phyloP scores from a whole-genome alignment of 179 eudicot genomes.

The Silene vulgaris region DNA sequence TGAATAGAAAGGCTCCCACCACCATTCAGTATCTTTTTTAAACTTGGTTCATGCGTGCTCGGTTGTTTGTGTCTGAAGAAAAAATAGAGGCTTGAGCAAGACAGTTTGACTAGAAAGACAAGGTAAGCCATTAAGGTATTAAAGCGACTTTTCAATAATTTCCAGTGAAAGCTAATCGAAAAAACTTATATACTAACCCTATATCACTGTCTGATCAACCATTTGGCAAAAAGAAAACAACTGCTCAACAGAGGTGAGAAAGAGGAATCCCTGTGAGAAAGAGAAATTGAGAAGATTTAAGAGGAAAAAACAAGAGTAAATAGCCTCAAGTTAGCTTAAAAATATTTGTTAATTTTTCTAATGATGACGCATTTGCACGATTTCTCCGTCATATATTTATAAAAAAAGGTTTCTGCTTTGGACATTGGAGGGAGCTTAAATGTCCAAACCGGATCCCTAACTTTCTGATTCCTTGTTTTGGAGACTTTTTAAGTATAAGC shows the following conservation, averaged over 20 bases:
- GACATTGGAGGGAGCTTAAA: too few species aligned
- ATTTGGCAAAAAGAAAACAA: not conserved
- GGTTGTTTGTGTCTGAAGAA: slow-evolving; percentile 38
- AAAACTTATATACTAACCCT: not conserved
- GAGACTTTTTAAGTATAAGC: too few species aligned
- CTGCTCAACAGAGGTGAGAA: not conserved
- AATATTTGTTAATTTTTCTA: too few species aligned
- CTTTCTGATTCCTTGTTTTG: too few species aligned
- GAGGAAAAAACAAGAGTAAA: not conserved
- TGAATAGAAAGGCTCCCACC: slow-evolving; percentile 70
- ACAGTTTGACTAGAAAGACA: not conserved
- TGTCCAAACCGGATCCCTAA: too few species aligned
- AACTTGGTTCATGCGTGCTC: slow-evolving; percentile 27
- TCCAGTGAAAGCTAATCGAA: not conserved
- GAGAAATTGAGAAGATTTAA: not conserved
- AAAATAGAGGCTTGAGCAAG: not conserved
- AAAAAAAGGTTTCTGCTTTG: too few species aligned
- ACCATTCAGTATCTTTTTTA: slow-evolving; percentile 76
- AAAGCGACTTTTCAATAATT: not conserved
- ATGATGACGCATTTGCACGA: too few species aligned
- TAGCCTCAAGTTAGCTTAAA: too few species aligned
- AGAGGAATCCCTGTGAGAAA: not conserved
- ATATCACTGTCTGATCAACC: not conserved
- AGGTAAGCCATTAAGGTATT: not conserved
- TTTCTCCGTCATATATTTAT: too few species aligned